Evolutionary conservation across 1,284 basidiomycete species (phyloP).

Genomic region (Jaminaea rosea): DNA sequence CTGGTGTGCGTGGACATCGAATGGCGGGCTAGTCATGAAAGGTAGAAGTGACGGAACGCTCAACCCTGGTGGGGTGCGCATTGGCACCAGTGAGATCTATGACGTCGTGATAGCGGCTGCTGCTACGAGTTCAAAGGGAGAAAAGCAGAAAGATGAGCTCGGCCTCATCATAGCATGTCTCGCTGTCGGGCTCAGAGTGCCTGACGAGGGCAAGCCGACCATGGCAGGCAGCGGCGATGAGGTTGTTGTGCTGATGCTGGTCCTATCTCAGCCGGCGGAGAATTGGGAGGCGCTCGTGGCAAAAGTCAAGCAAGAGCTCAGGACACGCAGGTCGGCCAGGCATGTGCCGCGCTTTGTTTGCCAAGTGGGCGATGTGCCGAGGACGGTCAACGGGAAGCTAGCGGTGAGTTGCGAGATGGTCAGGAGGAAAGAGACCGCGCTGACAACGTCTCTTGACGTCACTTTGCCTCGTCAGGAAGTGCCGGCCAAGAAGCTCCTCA

Average conservation of each 20-base stretch:
- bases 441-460: too few species aligned
- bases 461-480: too few species aligned
- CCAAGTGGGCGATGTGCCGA: constrained; percentile 62
- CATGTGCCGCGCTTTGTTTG: constrained; percentile 55
- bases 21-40: constrained; percentile 71
- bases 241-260: constrained; percentile 71
- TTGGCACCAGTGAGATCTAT: constrained; percentile 76
- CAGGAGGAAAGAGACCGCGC: too few species aligned
- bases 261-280: constrained; percentile 50
- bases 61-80: constrained; percentile 72
- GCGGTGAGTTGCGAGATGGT: too few species aligned
- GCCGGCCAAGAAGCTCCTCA: background rate
- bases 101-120: constrained; percentile 56
- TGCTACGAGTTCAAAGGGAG: background rate
- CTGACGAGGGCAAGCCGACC: too few species aligned
- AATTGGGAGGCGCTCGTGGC: constrained; percentile 51
- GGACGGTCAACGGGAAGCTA: constrained; percentile 75
- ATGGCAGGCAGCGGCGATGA: constrained; percentile 70
- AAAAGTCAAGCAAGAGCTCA: constrained; percentile 59
- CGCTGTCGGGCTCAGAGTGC: constrained; percentile 66
- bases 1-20: constrained; percentile 57
- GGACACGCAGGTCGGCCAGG: constrained; percentile 56
- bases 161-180: constrained; percentile 59
- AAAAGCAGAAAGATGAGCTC: constrained; percentile 4
- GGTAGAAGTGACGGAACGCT: constrained; percentile 50